Evolutionary conservation across 208 protist genomes (phyloP).

Genomic region (Wallacemonas sp.): DNA sequence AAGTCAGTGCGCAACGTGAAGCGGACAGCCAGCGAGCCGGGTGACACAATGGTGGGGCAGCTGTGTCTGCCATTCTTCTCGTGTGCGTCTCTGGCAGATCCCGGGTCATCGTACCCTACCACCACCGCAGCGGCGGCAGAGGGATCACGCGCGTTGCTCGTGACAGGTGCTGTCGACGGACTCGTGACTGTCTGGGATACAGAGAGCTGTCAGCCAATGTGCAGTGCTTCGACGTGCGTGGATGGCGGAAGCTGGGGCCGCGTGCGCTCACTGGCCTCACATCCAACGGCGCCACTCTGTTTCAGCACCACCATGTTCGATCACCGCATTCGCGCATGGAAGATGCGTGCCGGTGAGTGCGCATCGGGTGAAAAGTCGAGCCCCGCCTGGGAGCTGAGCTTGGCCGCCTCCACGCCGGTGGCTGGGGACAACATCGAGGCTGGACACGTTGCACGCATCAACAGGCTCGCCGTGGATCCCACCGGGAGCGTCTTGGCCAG

Average conservation of each 20-base stretch:
- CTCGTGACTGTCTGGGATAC: slow-evolving; percentile 82
- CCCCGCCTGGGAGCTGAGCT: neutral
- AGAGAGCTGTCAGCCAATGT: slow-evolving; percentile 32
- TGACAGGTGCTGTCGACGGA: slow-evolving; percentile 74
- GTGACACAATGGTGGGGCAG: slow-evolving; percentile 22
- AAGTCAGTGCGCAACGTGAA: slow-evolving; percentile 84
- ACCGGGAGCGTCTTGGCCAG: slow-evolving; percentile 63
- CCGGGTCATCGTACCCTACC: too few relatives aligned
- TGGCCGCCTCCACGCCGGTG: neutral
- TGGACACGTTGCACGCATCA: slow-evolving; percentile 21
- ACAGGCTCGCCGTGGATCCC: slow-evolving; percentile 63
- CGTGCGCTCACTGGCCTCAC: slow-evolving; percentile 50
- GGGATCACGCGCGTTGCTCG: slow-evolving; percentile 19
- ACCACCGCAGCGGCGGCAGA: too few relatives aligned
- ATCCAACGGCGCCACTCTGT: slow-evolving; percentile 31
- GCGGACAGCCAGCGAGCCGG: slow-evolving; percentile 13
- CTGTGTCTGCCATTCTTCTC: slow-evolving; percentile 72
- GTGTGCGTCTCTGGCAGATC: slow-evolving; percentile 54
- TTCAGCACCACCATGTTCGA: slow-evolving; percentile 84
- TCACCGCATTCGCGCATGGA: slow-evolving; percentile 50
- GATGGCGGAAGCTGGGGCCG: slow-evolving; percentile 43
- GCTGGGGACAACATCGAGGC: slow-evolving; percentile 1
- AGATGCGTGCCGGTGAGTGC: too few relatives aligned
- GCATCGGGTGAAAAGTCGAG: neutral
- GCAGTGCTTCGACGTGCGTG: slow-evolving; percentile 41